Evolutionary conservation across 257 asterid species (phyloP), one percentile per base, ranked within the genome.

Genomic region (Scutellaria baicalensis): DNA sequence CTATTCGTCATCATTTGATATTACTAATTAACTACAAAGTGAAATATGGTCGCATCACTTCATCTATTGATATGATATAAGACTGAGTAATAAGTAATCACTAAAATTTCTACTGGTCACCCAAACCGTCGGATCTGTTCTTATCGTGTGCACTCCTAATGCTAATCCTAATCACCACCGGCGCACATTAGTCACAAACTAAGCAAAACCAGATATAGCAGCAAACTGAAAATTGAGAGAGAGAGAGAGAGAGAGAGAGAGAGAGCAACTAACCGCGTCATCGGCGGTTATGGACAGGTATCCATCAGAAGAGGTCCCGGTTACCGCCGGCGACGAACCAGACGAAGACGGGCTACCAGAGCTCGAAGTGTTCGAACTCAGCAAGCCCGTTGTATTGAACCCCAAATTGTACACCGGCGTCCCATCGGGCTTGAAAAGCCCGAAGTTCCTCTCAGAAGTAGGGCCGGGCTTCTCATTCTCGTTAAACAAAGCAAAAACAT

Each of bases 401-500:
- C 94, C 96, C 5, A 91, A 73, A 59, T 70, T 39, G 67, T 92
- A 92, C 10, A 79, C 89, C 43, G 95, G 94, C 6, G 94, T 80
- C 3, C 90, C 88, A 9, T 92, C 95, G 9, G 98, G 95, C 81
- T 89, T 84, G 76, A 92, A 89, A 0, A 89, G 94, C 20, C 96
- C 96, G 64, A 86, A 87, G 47, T 91, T 91, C 76, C 95, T 82
- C 85, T 91, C 97, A 0, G 97, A 91, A 3, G 88, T 69, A 6
- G 98, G 98, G 6, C 98, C 98, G 44, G 95, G 88, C 88, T 92
- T 92, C 86, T 83, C 77, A 59, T 92, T 89, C 83, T 92, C 98
- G 59, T 92, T 92, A 64, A 89, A 92, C 78, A 92, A 39, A 7
- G 96, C 98, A 20, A 92, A 92, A 9, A 92, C 77, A 20, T 77